These are phyloP conservation scores for Neobulgaria alba DNA, from an alignment of 2,329 filamentous ascomycete species.

Conservation along the genomic window DNA sequence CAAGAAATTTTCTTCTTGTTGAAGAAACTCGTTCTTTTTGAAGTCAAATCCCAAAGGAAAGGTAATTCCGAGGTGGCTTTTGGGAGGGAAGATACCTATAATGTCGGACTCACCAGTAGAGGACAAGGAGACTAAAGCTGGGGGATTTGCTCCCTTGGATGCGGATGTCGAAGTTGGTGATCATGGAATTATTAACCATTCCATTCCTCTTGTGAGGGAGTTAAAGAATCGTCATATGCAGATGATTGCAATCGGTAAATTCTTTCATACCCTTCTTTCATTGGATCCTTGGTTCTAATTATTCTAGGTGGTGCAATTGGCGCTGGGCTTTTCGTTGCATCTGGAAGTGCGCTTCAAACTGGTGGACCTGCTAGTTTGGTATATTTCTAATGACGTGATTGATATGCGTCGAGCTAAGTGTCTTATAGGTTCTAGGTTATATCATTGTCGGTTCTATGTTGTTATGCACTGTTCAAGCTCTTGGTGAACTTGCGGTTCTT, in stretches of 20 bases:
- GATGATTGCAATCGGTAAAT: too few relatives aligned
- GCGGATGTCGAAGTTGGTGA: neutral
- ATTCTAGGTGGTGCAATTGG: conserved; percentile 75
- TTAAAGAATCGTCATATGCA: too few relatives aligned
- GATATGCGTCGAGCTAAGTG: neutral
- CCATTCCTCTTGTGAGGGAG: neutral
- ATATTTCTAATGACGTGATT: conserved; percentile 29
- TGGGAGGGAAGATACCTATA: too few relatives aligned
- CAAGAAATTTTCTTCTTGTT: too few relatives aligned
- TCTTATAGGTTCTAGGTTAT: neutral
- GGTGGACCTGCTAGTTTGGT: conserved; percentile 26
- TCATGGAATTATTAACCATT: neutral
- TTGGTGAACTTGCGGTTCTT: conserved; percentile 86
- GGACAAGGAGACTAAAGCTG: neutral
- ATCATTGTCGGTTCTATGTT: conserved; percentile 58
- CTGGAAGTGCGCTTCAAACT: conserved; percentile 20
- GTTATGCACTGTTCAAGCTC: conserved; percentile 73
- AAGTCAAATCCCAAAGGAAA: too few relatives aligned
- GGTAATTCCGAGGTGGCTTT: too few relatives aligned
- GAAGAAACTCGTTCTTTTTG: too few relatives aligned
- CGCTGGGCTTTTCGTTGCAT: conserved; percentile 59
- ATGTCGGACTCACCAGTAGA: too few relatives aligned
- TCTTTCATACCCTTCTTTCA: too few relatives aligned
- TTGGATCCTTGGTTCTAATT: conserved; percentile 98
- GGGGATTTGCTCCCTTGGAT: too few relatives aligned